These are phyloP conservation scores for Basidiobolus meristosporus DNA, from an alignment of 371 early-diverging fungal species.

Conservation along the genomic window DNA sequence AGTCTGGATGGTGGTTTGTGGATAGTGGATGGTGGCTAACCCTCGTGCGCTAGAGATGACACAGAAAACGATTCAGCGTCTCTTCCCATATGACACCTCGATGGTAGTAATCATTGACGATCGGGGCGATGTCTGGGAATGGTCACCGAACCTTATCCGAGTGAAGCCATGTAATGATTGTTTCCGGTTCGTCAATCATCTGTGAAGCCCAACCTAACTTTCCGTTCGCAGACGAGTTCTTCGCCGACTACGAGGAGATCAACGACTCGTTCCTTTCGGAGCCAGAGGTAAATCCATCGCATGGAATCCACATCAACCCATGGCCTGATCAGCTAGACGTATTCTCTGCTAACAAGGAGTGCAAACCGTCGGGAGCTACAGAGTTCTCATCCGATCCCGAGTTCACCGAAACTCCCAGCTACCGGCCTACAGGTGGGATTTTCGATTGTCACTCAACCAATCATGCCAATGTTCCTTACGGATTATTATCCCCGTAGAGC, in stretches of 20 bases:
- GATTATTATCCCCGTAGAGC: too few species aligned
- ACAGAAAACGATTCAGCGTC: constrained; percentile 73
- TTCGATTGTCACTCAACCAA: too few species aligned
- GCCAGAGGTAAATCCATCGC: too few species aligned
- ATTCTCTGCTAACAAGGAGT: constrained; percentile 20
- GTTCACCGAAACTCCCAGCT: too few species aligned
- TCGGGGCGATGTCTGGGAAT: constrained; percentile 94
- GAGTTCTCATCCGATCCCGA: too few species aligned
- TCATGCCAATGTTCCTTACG: too few species aligned
- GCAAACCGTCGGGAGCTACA: too few species aligned
- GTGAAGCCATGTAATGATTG: constrained; percentile 79
- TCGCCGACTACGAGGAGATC: constrained; percentile 87
- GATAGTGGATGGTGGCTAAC: too few species aligned
- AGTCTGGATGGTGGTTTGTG: constrained; percentile 8
- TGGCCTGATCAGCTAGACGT: too few species aligned
- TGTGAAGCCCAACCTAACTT: neutral
- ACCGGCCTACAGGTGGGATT: too few species aligned
- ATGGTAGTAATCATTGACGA: constrained; percentile 98
- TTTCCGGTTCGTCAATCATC: neutral
- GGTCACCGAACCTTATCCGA: constrained; percentile 73
- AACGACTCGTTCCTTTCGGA: too few species aligned
- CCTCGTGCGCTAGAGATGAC: constrained; percentile 24
- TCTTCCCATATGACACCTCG: constrained; percentile 89
- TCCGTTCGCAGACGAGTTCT: constrained; percentile 54
- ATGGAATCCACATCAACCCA: too few species aligned